phyloP scores from a whole-genome alignment of 768 basidiomycete genomes.

The Cubamyces sp. region DNA sequence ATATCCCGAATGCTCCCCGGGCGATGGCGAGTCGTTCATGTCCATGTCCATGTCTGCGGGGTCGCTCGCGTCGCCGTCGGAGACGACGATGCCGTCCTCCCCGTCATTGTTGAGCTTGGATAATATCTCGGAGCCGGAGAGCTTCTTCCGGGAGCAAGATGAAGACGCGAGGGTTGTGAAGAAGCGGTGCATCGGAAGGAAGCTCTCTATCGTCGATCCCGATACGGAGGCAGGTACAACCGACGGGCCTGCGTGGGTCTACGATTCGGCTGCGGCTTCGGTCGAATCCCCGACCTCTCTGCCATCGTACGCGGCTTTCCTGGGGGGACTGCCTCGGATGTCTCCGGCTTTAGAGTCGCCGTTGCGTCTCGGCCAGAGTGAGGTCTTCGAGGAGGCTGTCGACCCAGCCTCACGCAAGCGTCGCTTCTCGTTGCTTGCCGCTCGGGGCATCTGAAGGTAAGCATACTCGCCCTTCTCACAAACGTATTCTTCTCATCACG shows the following conservation, averaged over 20 bases:
- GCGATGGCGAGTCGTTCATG: slow-evolving; percentile 19
- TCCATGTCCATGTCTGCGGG: neutral
- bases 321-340: slow-evolving; percentile 3
- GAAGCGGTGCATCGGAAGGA: slow-evolving; percentile 20
- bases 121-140: neutral
- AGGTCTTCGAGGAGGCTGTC: neutral
- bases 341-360: slow-evolving; percentile 13
- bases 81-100: slow-evolving; percentile 13
- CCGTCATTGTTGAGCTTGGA: slow-evolving; percentile 11
- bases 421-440: slow-evolving; percentile 20
- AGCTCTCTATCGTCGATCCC: slow-evolving; percentile 14
- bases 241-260: slow-evolving; percentile 16
- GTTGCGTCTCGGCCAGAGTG: neutral
- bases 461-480: neutral
- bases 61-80: slow-evolving; percentile 4
- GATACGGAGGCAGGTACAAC: neutral
- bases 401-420: slow-evolving; percentile 20
- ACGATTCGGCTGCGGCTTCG: slow-evolving; percentile 19
- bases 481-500: neutral
- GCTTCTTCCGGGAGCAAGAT: neutral
- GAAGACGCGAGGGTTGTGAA: slow-evolving; percentile 13
- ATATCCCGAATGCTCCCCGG: neutral
- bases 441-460: slow-evolving; percentile 10
- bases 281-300: neutral
- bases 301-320: slow-evolving; percentile 4